A percentile compares a stretch with the other conserved stretches of the same genome.
Conservation (phyloP, 2,329 filamentous ascomycete genomes). For the Fonsecaea monophora region DNA sequence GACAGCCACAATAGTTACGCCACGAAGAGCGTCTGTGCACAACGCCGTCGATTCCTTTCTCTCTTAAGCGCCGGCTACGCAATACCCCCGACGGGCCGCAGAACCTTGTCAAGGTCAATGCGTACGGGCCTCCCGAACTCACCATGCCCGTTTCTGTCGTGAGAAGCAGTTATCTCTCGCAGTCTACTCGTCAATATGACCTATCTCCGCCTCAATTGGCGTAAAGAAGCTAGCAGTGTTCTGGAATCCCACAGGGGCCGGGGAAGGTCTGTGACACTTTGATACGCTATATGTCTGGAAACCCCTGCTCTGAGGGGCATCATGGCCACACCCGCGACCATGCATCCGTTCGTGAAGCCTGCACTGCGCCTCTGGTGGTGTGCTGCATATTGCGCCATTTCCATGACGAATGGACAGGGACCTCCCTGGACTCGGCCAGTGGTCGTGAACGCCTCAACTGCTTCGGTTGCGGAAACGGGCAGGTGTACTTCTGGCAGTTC, state of each 20-base stretch:
- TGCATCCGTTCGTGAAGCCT: background rate
- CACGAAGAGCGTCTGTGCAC: background rate
- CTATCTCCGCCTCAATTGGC: background rate
- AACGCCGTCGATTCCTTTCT: background rate
- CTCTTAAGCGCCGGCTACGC: background rate
- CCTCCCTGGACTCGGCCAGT: background rate
- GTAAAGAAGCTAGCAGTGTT: background rate
- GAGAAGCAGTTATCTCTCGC: background rate
- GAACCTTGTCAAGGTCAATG: background rate
- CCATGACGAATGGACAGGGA: background rate
- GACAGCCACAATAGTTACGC: background rate
- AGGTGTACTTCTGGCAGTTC: background rate
- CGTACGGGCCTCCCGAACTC: background rate
- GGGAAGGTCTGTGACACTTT: background rate
- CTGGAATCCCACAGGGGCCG: background rate
- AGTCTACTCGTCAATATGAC: background rate
- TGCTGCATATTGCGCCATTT: background rate
- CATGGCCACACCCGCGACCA: background rate
- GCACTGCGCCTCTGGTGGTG: background rate
- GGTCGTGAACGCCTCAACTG: background rate
- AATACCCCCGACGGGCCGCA: background rate
- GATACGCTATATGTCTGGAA: constrained; percentile 1
- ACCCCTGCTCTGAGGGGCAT: background rate
- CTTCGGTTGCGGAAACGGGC: background rate
- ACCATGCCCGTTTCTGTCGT: background rate